phyloP scores from a whole-genome alignment of 129 eudicot species.

The Gnaphalium uliginosum region DNA sequence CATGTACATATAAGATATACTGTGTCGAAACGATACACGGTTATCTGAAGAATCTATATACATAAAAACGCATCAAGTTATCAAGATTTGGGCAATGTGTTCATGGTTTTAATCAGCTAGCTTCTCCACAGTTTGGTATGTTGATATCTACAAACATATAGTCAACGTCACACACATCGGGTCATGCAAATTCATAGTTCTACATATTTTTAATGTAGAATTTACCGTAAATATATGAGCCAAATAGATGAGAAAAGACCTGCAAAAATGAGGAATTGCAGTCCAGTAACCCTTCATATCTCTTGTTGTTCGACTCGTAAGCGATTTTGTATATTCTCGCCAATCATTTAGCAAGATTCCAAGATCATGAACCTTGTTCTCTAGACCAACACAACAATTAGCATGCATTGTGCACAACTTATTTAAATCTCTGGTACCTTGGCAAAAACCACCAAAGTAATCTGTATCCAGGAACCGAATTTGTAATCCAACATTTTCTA shows the following conservation, averaged over 20 bases:
- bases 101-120: too few relatives aligned
- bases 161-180: too few relatives aligned
- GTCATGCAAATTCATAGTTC: too few relatives aligned
- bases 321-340: conserved; percentile 8
- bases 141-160: too few relatives aligned
- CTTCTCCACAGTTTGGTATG: too few relatives aligned
- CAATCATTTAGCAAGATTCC: conserved; percentile 16
- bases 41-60: too few relatives aligned
- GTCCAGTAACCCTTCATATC: background rate
- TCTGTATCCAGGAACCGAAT: conserved; percentile 21
- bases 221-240: background rate
- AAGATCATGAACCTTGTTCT: conserved; percentile 29
- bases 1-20: too few relatives aligned
- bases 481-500: background rate
- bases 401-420: conserved; percentile 33
- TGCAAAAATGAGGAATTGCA: conserved; percentile 27
- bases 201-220: too few relatives aligned
- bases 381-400: conserved; percentile 29
- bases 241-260: background rate
- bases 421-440: conserved; percentile 20
- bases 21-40: too few relatives aligned
- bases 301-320: background rate
- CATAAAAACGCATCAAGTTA: too few relatives aligned
- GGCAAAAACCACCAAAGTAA: conserved; percentile 33
- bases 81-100: too few relatives aligned